phyloP scores from a whole-genome alignment of 2,329 filamentous ascomycete species.

The Fusarium ambrosium region DNA sequence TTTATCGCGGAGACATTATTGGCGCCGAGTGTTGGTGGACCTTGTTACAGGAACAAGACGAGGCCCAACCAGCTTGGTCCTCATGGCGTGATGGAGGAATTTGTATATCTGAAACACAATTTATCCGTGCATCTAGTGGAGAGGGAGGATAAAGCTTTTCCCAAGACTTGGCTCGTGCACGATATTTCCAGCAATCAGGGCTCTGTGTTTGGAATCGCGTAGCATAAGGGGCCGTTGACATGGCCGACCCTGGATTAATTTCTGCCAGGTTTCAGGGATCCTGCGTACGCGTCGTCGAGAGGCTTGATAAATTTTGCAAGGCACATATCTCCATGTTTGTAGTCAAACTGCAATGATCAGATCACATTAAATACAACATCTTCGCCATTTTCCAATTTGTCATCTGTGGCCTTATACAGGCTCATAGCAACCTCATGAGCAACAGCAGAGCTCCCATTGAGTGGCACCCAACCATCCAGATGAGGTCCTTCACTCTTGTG shows the following conservation, averaged over 20 bases:
- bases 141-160: neutral
- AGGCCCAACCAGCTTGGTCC: neutral
- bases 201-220: neutral
- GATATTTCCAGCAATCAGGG: neutral
- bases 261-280: neutral
- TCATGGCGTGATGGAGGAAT: neutral
- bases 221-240: neutral
- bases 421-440: neutral
- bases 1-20: conserved; percentile 14
- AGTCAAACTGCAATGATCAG: neutral
- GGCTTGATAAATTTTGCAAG: neutral
- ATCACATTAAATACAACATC: neutral
- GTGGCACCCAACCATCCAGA: neutral
- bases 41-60: conserved; percentile 13
- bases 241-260: neutral
- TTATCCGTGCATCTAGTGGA: neutral
- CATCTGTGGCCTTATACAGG: neutral
- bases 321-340: neutral
- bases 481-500: neutral
- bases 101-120: neutral
- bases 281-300: neutral
- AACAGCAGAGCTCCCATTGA: neutral
- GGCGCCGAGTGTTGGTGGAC: conserved; percentile 14
- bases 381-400: neutral
- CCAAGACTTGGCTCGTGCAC: neutral